Conservation (phyloP, 2,329 filamentous ascomycete species). For the Pyrenophora graminea region DNA sequence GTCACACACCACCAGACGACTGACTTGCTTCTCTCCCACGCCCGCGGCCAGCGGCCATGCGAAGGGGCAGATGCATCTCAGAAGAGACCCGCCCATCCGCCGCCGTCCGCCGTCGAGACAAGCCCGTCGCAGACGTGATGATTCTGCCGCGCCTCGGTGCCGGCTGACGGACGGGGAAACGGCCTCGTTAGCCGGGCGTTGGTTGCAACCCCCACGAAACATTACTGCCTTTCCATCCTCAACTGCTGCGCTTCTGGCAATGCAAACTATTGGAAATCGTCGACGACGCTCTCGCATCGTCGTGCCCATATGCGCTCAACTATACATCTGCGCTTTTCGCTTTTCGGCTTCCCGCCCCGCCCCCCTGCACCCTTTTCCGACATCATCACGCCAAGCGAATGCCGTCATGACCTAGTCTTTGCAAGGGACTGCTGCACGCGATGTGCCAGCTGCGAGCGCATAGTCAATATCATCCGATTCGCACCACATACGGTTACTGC, state of each 20-base stretch:
- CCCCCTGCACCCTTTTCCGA: constrained; percentile 22
- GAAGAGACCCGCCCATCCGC: constrained; percentile 7
- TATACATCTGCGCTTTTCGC: constrained; percentile 7
- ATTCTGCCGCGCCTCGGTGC: constrained; percentile 6
- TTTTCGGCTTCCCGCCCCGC: constrained; percentile 19
- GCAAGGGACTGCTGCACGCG: constrained; percentile 23
- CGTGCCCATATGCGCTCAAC: constrained; percentile 4
- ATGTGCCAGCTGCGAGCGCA: constrained; percentile 24
- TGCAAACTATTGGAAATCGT: not conserved
- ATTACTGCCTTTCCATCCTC: not conserved
- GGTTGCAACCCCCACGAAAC: constrained; percentile 10
- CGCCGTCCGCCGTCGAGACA: constrained; percentile 6
- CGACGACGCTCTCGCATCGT: not conserved
- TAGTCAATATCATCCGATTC: constrained; percentile 26
- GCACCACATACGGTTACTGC: constrained; percentile 22
- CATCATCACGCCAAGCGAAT: constrained; percentile 38
- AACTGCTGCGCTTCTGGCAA: too few relatives aligned
- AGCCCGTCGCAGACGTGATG: too few relatives aligned
- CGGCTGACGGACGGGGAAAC: constrained; percentile 12
- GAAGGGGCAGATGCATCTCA: constrained; percentile 9
- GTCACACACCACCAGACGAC: constrained; percentile 12
- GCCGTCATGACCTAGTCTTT: constrained; percentile 24
- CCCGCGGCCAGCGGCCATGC: not conserved
- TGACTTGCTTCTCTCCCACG: constrained; percentile 14
- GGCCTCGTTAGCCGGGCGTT: constrained; percentile 1